These are phyloP conservation scores for Aphanocladium album DNA, from an alignment of 2,329 filamentous ascomycete genomes.

Conservation along the genomic window DNA sequence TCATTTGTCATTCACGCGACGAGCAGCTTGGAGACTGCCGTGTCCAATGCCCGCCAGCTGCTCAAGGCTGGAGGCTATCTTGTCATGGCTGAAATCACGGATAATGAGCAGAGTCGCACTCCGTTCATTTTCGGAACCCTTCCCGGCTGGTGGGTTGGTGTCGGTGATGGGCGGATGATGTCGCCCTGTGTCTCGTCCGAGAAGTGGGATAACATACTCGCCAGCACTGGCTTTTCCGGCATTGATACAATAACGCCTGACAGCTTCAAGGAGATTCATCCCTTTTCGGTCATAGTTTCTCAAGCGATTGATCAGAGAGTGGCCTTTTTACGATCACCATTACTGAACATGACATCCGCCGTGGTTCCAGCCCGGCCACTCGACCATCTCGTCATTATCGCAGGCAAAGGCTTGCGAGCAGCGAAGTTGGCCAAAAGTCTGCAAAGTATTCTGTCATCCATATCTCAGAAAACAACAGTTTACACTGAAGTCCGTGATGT, in stretches of 20 bases:
- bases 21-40: slow-evolving; percentile 18
- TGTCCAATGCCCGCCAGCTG: slow-evolving; percentile 22
- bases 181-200: background rate
- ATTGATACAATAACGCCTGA: background rate
- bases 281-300: background rate
- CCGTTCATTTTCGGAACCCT: slow-evolving; percentile 5
- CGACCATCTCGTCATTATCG: background rate
- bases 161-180: slow-evolving; percentile 12
- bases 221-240: slow-evolving; percentile 11
- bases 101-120: too few relatives aligned
- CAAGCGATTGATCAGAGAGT: background rate
- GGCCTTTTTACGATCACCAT: too few relatives aligned
- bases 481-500: background rate
- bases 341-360: background rate
- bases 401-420: background rate
- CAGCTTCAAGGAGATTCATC: too few relatives aligned
- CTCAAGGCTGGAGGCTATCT: slow-evolving; percentile 42
- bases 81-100: slow-evolving; percentile 17
- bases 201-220: background rate
- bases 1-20: slow-evolving; percentile 36
- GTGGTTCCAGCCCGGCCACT: background rate
- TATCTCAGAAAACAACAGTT: background rate
- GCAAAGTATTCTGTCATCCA: background rate
- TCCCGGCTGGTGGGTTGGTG: slow-evolving; percentile 25
- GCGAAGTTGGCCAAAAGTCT: background rate